Evolutionary conservation across 306 rosid genomes (phyloP).

Genomic region (Vachellia collinsii): DNA sequence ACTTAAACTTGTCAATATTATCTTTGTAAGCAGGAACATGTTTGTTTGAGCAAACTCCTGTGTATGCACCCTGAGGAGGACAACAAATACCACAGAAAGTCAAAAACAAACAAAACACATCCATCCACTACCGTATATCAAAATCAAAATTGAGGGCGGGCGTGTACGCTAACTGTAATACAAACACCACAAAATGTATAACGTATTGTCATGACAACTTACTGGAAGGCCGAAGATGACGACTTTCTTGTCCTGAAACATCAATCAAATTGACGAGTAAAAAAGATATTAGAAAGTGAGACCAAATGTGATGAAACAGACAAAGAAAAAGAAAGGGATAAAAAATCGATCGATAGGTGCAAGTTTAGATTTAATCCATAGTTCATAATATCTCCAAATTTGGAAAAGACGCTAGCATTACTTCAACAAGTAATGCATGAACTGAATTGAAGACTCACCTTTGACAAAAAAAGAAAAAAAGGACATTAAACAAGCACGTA

Average conservation of each 20-base stretch:
- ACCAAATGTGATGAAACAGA: background rate
- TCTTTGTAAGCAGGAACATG: slow-evolving; percentile 91
- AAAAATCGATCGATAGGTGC: background rate
- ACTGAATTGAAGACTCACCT: background rate
- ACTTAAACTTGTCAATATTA: slow-evolving; percentile 74
- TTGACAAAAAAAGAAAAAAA: background rate
- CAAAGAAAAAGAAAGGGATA: background rate
- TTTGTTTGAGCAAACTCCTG: slow-evolving; percentile 89
- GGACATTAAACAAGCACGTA: background rate
- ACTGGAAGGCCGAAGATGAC: slow-evolving; percentile 97
- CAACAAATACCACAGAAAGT: slow-evolving; percentile 5
- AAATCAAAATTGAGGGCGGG: background rate
- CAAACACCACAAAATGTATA: background rate
- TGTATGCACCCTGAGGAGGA: slow-evolving; percentile 80
- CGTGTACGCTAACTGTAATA: background rate
- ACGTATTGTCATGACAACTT: slow-evolving; percentile 38
- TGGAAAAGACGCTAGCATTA: too few relatives aligned
- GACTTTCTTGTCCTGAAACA: slow-evolving; percentile 78
- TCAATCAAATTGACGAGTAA: slow-evolving; percentile 6
- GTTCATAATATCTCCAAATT: background rate
- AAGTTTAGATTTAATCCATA: background rate
- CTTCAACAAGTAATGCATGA: background rate
- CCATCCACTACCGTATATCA: background rate
- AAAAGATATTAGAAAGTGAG: slow-evolving; percentile 17
- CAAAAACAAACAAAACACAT: background rate